Evolutionary conservation across 1,139 yeast species (phyloP), one percentile per base, ranked within the genome.

Genomic region (Debaryomyces sp.): DNA sequence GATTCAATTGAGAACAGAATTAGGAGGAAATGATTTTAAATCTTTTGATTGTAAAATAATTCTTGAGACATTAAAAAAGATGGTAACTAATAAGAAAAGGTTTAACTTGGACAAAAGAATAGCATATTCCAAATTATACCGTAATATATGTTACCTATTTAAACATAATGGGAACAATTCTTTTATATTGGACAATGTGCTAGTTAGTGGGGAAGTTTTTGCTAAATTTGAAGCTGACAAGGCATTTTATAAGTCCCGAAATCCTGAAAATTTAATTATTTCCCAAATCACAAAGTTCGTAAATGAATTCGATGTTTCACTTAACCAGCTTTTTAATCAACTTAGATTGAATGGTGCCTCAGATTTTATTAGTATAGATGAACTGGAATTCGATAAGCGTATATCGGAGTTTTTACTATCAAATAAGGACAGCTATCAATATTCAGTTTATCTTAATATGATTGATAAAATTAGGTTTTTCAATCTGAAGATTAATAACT

Each of bases 101-200:
- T 49, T 36, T 21, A 54, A 52, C 32, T 13, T 24, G 12, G 64
- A 66, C 17, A 63, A 62, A 46, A 52, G 59, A 15, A 45, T 56
- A 12, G 55, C 59, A 17, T 67, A 67, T 58, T 43, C 57, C 4
- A 72, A 71, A 48, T 59, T 75, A 15, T 58, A 59, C 43, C 62
- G 66, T 22, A 74, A 74, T 47, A 63, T 75, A 35, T 44, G 53
- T 2, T 50, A 55, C 13, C 60, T 75, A 41, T 74, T 75, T 56
- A 65, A 62, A 18, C 60, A 67, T 49, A 75, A 75, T 51, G 64
- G 68, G 32, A 55, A 61, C 26, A 56, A 61, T 24, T 63, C 78
- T 0, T 71, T 64, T 36, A 62, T 71, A 1, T 66, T 75, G 53
- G 80, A 75, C 50, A 68, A 65, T 47, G 65, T 73, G 1, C 54